Evolutionary conservation across 768 basidiomycete genomes (phyloP), one percentile per base, ranked within the genome.

Genomic region (Amanita pallidorosea): DNA sequence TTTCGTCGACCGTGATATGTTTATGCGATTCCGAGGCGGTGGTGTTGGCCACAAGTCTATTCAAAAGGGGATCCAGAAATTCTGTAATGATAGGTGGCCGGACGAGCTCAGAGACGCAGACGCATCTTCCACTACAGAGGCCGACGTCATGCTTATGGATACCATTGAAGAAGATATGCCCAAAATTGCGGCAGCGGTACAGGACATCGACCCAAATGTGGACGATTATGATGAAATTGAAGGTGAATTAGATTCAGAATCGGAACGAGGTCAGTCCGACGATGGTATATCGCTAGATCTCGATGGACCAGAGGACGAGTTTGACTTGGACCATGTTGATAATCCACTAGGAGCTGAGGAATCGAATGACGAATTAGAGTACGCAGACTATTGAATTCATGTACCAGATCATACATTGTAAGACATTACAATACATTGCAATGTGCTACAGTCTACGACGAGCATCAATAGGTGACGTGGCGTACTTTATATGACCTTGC

Each of bases 41-140:
- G 44, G 44, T 13, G 29, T 45, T 17, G 44, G 44, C n/a, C 44
- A 47, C 45, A 47, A 47, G 45, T 47, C 45, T 4, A 47, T 47
- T 22, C 45, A 35, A 22, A 46, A 46, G 5, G 20, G 7, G n/a
- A 46, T 46, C 35, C 31, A 35, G 5, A 46, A 46, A 13, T 46
- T 46, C 45, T 35, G 31, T 12, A 22, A 35, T n/a, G 45, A 46
- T 18, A 11, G 31, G 33, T 46, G 55, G 64, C 45, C 45, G 12
- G 31, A 46, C 17, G 45, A 46, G 18, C 45, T 5, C 4, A 35
- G 31, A 46, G 15, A 46, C 17, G 33, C 15, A 13, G 7, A 15
- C n/a, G 5, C 17, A 46, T 27, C 17, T 33, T 34, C 31, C 8
- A 18, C 17, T 5, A 35, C 45, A 46, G 35, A 23, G 23, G 23